Evolutionary conservation across 1,284 basidiomycete genomes (phyloP).

Genomic region (Fomitopsis betulina): DNA sequence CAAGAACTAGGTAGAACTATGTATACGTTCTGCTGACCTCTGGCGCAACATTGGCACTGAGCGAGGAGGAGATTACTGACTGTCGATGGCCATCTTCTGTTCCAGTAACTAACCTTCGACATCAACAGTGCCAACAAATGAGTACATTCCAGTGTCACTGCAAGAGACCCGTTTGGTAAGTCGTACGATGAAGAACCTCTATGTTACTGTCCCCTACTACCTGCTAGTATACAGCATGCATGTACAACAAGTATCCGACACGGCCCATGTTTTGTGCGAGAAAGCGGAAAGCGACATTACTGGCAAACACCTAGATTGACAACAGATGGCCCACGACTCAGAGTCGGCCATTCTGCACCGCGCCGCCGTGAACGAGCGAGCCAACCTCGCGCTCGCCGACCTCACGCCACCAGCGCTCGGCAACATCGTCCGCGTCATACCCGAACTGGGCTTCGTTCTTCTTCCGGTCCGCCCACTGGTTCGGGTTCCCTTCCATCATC

Average conservation of each 20-base stretch:
- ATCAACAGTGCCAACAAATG: too few species aligned
- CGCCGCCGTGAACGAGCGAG: not conserved
- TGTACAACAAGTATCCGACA: not conserved
- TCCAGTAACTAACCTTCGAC: too few species aligned
- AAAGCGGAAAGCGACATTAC: not conserved
- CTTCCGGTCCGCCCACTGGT: slow-evolving; percentile 46
- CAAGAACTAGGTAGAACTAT: too few species aligned
- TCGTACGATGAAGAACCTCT: not conserved
- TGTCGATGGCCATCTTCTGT: too few species aligned
- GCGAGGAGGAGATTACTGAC: too few species aligned
- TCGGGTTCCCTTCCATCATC: slow-evolving; percentile 34
- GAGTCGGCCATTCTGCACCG: not conserved
- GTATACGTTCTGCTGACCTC: too few species aligned
- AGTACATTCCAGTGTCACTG: not conserved
- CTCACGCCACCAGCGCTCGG: slow-evolving; percentile 43
- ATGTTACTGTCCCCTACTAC: not conserved
- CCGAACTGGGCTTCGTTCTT: slow-evolving; percentile 41
- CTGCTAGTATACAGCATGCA: not conserved
- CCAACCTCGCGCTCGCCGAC: slow-evolving; percentile 18
- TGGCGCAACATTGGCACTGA: too few species aligned
- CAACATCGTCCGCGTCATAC: slow-evolving; percentile 47
- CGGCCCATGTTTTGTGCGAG: not conserved
- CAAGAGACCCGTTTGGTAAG: not conserved
- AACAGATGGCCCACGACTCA: not conserved
- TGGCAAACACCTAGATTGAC: not conserved